phyloP scores from a whole-genome alignment of 2,329 filamentous ascomycete genomes.

The Ophiostoma sp. region DNA sequence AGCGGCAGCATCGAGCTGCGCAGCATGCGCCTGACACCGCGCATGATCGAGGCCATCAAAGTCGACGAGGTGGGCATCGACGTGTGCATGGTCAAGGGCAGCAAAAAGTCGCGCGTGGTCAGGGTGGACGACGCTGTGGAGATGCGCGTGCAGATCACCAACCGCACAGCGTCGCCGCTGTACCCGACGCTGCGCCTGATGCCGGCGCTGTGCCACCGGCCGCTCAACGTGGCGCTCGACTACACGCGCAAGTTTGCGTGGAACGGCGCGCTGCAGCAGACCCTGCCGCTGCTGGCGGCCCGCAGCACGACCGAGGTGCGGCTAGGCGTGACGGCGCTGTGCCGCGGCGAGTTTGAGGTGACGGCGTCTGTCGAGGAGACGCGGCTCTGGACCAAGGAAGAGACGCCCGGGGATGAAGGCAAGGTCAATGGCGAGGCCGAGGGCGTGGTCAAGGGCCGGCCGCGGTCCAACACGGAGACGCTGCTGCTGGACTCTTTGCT shows the following conservation, averaged over 20 bases:
- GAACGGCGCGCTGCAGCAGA: constrained; percentile 77
- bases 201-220: constrained; percentile 69
- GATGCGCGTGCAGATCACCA: constrained; percentile 65
- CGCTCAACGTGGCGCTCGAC: constrained; percentile 68
- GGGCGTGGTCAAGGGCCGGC: constrained; percentile 30
- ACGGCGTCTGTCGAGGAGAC: constrained; percentile 78
- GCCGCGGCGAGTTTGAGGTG: constrained; percentile 76
- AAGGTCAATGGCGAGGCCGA: constrained; percentile 13
- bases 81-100: constrained; percentile 45
- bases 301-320: constrained; percentile 55
- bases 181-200: constrained; percentile 69
- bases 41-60: constrained; percentile 79
- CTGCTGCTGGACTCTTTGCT: constrained; percentile 56
- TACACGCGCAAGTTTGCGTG: constrained; percentile 76
- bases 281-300: constrained; percentile 58
- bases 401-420: constrained; percentile 17
- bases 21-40: constrained; percentile 63
- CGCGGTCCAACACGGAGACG: constrained; percentile 50
- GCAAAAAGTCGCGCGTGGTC: constrained; percentile 29
- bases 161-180: constrained; percentile 64
- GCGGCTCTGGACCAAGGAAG: constrained; percentile 44
- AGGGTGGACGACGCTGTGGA: constrained; percentile 61
- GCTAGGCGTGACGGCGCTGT: constrained; percentile 69
- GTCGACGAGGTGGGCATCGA: constrained; percentile 72
- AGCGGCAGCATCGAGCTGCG: constrained; percentile 70